Percentiles rank a stretch among this genome's conserved stretches.
These are phyloP conservation scores for Aspergillus ustus DNA, from an alignment of 2,329 filamentous ascomycete genomes.

Conservation along the genomic window DNA sequence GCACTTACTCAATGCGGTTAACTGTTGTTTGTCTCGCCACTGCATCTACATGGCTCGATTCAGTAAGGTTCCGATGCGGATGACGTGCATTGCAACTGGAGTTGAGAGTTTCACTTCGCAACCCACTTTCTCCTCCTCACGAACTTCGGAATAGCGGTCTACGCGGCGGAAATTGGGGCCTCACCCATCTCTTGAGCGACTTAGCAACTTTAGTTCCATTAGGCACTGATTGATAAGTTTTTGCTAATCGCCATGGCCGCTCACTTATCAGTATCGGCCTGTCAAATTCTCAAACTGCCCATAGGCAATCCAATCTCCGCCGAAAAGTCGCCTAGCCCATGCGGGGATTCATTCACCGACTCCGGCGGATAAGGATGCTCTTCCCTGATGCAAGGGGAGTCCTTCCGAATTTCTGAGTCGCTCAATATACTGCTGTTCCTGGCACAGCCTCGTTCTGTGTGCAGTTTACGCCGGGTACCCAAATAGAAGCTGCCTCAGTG, in stretches of 20 bases:
- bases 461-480: background rate
- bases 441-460: constrained; percentile 9
- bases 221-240: constrained; percentile 7
- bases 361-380: constrained; percentile 2
- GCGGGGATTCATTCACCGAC: constrained; percentile 11
- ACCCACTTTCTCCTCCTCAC: background rate
- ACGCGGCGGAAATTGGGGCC: background rate
- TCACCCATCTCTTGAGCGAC: background rate
- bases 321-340: background rate
- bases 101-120: constrained; percentile 6
- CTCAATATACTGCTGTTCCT: background rate
- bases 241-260: background rate
- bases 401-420: background rate
- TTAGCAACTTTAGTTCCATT: background rate
- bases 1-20: background rate
- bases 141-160: background rate
- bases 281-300: background rate
- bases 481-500: background rate
- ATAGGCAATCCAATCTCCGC: constrained; percentile 11
- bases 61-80: constrained; percentile 7
- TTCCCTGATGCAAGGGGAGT: constrained; percentile 7
- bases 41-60: background rate
- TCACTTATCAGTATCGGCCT: constrained; percentile 1
- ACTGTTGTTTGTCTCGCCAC: background rate
- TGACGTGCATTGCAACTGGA: constrained; percentile 12